Base-by-base conservation (phyloP, 208 protist species). In the Trypanosoma lewisi region DNA sequence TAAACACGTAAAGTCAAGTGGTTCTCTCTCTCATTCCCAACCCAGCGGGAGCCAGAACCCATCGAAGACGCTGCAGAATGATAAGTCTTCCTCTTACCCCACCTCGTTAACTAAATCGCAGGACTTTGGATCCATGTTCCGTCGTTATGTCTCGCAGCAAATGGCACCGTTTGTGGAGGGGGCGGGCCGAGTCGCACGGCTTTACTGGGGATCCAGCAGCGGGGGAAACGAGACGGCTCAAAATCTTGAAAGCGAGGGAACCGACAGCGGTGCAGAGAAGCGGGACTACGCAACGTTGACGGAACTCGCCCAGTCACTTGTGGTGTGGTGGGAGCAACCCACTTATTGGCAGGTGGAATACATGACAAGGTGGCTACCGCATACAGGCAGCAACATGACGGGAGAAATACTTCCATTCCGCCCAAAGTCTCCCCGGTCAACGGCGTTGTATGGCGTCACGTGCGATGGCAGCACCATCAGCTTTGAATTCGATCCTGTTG, bases 381-480 rank as follows among this genome's bases (percentile, higher is more conserved):
- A 16, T 52, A 4, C 8, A 25, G n/a, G n/a, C 30, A 44, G 25
- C 30, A 25, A 16, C 21, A n/a, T 27, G 9, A 28, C 27, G 5
- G 16, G 19, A 2, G 17, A 30, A 8, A 9, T 56, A 25, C 6
- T 49, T 56, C 30, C 27, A 2, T 28, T 5, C 31, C 48, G 19
- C 52, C 8, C 19, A 0, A 45, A 58, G 1, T 28, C 0, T 16
- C 28, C 0, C 36, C 28, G 19, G 7, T 31, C 51, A 11, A 60
- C 37, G 8, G 55, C 77, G 44, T 56, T 91, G 17, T 73, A 79
- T 42, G 82, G 80, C 28, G 81, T 79, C 14, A 91, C 82, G 16
- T 91, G 85, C 48, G 85, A 91, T 47, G 85, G 85, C 0, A 67
- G 61, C 3, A 77, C 73, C 49, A 19, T 77, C 31, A 82, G 71